Evolutionary conservation across 1,139 yeast genomes (phyloP).

Genomic region (Diutina neorugosa): DNA sequence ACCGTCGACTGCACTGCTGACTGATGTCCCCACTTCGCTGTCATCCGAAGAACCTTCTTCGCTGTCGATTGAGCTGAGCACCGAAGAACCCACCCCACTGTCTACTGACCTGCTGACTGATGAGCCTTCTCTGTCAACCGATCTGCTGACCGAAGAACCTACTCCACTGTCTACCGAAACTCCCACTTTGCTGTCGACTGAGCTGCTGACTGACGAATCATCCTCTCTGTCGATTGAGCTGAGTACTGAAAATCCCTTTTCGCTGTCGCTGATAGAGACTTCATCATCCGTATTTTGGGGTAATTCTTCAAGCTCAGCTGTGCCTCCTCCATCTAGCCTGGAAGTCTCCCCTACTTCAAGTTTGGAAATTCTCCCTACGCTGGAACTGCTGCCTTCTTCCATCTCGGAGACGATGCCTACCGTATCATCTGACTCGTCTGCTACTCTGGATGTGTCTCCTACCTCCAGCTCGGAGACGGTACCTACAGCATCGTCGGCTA

Average conservation of each 20-base stretch:
- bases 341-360: neutral
- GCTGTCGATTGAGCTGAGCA: neutral
- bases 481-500: too few species aligned
- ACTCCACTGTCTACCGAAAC: neutral
- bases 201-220: neutral
- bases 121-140: neutral
- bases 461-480: too few species aligned
- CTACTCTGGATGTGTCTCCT: too few species aligned
- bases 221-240: neutral
- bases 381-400: neutral
- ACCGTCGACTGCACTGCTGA: too few species aligned
- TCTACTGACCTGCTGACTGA: neutral
- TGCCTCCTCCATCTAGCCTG: neutral
- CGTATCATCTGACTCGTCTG: too few species aligned
- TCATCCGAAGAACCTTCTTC: neutral
- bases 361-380: neutral
- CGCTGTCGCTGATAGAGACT: neutral
- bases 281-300: neutral
- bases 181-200: neutral
- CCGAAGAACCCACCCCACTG: neutral
- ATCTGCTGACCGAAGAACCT: neutral
- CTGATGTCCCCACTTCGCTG: neutral
- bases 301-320: neutral
- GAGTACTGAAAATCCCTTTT: too few species aligned
- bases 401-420: neutral